Evolutionary conservation across 2,329 filamentous ascomycete species (phyloP).

Genomic region (Hypocrella siamensis): DNA sequence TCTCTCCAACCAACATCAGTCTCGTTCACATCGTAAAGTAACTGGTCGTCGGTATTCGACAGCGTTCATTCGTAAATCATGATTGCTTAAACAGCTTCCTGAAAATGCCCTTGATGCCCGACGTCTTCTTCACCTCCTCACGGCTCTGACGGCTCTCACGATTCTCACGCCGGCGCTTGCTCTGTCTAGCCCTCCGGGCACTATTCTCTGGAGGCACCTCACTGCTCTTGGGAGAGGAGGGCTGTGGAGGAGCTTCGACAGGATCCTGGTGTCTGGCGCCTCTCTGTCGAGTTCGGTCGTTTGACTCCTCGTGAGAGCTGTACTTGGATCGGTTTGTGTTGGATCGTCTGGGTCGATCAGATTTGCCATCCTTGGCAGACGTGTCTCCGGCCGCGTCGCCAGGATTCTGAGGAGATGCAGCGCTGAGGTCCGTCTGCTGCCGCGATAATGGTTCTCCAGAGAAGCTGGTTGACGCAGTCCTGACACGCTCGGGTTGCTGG

Average conservation of each 20-base stretch:
- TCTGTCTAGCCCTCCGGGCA: conserved; percentile 18
- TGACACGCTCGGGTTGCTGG: conserved; percentile 13
- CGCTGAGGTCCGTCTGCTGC: conserved; percentile 10
- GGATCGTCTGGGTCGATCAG: conserved; percentile 15
- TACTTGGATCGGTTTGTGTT: conserved; percentile 11
- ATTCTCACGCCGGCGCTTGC: conserved; percentile 9
- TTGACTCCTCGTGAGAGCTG: conserved; percentile 12
- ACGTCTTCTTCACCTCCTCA: conserved; percentile 13
- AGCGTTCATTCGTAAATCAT: too few species aligned
- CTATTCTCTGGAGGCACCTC: conserved; percentile 12
- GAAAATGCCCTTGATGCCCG: conserved; percentile 18
- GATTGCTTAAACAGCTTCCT: conserved; percentile 24
- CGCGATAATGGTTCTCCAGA: conserved; percentile 8
- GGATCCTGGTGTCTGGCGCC: too few species aligned
- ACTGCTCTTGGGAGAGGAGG: conserved; percentile 2
- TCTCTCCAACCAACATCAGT: too few species aligned
- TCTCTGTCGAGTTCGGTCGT: conserved; percentile 11
- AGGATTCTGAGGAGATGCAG: conserved; percentile 8
- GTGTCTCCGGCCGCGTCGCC: conserved; percentile 8
- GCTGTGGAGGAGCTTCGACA: too few species aligned
- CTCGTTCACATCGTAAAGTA: too few species aligned
- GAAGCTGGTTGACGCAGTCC: conserved; percentile 12
- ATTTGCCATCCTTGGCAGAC: conserved; percentile 1
- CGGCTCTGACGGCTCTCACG: conserved; percentile 13
- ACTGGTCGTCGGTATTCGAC: too few species aligned